Conservation (phyloP, 441 rosid species). For the Populus hybrid region DNA sequence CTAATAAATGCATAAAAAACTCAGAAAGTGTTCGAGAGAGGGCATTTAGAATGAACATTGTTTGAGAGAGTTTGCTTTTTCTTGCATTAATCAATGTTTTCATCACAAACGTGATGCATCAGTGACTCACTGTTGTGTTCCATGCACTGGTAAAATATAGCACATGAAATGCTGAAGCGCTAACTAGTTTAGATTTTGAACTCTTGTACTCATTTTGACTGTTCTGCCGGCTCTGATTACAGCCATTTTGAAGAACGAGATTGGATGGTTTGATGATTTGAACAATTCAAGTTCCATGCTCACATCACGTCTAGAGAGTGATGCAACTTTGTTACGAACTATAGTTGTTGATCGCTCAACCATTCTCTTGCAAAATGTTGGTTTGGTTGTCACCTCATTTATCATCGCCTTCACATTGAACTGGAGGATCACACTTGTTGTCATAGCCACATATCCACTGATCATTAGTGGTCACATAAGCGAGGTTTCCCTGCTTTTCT, state of each 20-base stretch:
- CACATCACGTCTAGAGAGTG: slow-evolving; percentile 71
- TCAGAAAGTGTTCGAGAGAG: not conserved
- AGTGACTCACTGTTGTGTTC: no score
- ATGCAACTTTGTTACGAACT: slow-evolving; percentile 63
- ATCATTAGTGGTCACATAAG: slow-evolving; percentile 88
- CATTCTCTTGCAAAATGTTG: slow-evolving; percentile 72
- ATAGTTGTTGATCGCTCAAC: slow-evolving; percentile 77
- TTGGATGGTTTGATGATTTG: slow-evolving; percentile 87
- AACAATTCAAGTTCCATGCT: slow-evolving; percentile 77
- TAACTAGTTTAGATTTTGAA: not conserved
- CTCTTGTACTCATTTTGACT: not conserved
- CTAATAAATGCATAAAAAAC: not conserved
- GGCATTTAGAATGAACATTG: no score
- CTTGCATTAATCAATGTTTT: no score
- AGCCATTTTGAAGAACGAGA: slow-evolving; percentile 87
- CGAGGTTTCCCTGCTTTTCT: slow-evolving; percentile 50
- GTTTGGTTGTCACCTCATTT: slow-evolving; percentile 65
- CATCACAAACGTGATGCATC: not conserved
- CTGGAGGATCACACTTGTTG: slow-evolving; percentile 89
- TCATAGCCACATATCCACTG: slow-evolving; percentile 75
- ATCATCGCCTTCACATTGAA: slow-evolving; percentile 73
- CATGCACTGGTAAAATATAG: not conserved
- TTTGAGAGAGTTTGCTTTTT: no score
- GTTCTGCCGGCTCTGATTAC: slow-evolving; percentile 11
- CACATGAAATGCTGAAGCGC: not conserved